Conservation (phyloP, 2,329 filamentous ascomycete genomes). For the Coniella lustricola region DNA sequence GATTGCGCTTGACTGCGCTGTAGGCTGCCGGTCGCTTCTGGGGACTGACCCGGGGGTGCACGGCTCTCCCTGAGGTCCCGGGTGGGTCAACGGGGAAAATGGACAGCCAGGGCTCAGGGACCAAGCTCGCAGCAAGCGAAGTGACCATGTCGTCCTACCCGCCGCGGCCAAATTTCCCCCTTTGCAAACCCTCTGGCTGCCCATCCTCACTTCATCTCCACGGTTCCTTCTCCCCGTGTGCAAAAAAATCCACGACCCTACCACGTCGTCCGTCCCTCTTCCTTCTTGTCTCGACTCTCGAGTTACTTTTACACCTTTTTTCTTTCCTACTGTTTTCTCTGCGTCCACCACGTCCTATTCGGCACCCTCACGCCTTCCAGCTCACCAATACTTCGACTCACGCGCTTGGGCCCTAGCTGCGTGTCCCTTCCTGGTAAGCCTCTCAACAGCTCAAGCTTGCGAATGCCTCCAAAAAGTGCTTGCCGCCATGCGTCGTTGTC, state of each 20-base stretch:
- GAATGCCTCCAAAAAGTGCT: not conserved
- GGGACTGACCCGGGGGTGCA: not conserved
- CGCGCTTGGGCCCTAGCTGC: constrained; percentile 14
- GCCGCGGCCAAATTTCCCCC: constrained; percentile 11
- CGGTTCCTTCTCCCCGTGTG: constrained; percentile 4
- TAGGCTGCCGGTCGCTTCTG: too few relatives aligned
- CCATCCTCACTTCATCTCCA: constrained; percentile 7
- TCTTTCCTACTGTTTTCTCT: constrained; percentile 2
- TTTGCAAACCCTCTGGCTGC: constrained; percentile 10
- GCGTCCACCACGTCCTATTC: not conserved
- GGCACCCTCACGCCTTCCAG: constrained; percentile 1
- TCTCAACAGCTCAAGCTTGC: not conserved
- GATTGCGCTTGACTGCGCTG: too few relatives aligned
- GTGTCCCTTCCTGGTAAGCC: constrained; percentile 17
- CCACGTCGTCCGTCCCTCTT: constrained; percentile 12
- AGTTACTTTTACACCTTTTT: constrained; percentile 10
- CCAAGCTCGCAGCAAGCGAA: constrained; percentile 10
- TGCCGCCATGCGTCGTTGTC: not conserved
- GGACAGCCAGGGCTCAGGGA: constrained; percentile 5
- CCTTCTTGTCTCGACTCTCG: constrained; percentile 8
- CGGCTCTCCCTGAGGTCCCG: not conserved
- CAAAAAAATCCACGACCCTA: constrained; percentile 11
- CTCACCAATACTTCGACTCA: not conserved
- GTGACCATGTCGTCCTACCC: constrained; percentile 11
- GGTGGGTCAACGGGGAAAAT: constrained; percentile 8